Evolutionary conservation across 2,329 filamentous ascomycete genomes (phyloP).

Genomic region (Phaeoacremonium minimum): DNA sequence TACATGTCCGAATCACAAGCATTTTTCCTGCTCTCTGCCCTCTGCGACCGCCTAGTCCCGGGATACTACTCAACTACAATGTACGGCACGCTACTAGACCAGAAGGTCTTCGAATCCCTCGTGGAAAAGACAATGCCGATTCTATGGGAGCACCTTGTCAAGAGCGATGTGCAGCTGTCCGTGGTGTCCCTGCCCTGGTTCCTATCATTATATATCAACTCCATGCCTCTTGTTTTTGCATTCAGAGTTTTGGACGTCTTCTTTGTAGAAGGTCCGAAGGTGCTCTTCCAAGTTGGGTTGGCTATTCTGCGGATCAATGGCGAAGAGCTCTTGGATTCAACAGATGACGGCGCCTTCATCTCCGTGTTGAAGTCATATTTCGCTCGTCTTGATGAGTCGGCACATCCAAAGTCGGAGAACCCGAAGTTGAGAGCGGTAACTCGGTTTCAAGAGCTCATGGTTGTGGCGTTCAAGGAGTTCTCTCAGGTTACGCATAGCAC

Average conservation of each 20-base stretch:
- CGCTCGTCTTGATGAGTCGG: slow-evolving; percentile 86
- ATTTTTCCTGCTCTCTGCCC: slow-evolving; percentile 85
- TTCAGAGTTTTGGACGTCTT: slow-evolving; percentile 97
- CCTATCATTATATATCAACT: slow-evolving; percentile 96
- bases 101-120: slow-evolving; percentile 93
- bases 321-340: slow-evolving; percentile 87
- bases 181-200: slow-evolving; percentile 98
- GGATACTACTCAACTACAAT: slow-evolving; percentile 99
- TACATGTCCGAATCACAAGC: slow-evolving; percentile 97
- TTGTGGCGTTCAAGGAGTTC: slow-evolving; percentile 98
- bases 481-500: slow-evolving; percentile 90
- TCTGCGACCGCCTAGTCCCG: slow-evolving; percentile 89
- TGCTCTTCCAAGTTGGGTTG: slow-evolving; percentile 92
- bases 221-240: slow-evolving; percentile 96
- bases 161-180: slow-evolving; percentile 93
- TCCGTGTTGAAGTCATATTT: slow-evolving; percentile 96
- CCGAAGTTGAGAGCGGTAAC: slow-evolving; percentile 91
- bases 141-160: slow-evolving; percentile 95
- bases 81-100: slow-evolving; percentile 95
- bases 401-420: slow-evolving; percentile 92
- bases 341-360: slow-evolving; percentile 95
- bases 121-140: slow-evolving; percentile 99
- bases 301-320: slow-evolving; percentile 98
- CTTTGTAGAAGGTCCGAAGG: slow-evolving; percentile 96
- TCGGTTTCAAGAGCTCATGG: slow-evolving; percentile 96